A percentile compares a stretch with the other conserved stretches of the same genome.
Evolutionary conservation across 768 basidiomycete species (phyloP).

Genomic region (Sistotremastrum niveocremeum): DNA sequence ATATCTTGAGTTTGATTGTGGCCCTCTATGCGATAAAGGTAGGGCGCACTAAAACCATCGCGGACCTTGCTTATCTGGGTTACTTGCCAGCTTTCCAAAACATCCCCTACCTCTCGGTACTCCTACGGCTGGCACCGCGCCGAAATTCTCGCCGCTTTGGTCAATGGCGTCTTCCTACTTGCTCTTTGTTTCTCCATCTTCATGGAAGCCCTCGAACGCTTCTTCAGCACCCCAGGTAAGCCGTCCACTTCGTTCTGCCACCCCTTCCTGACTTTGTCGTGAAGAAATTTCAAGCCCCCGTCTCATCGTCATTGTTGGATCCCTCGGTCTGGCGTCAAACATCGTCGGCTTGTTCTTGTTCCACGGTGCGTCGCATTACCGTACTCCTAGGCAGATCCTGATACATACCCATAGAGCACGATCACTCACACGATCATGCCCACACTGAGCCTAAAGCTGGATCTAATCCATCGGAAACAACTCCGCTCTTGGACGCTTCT

Average conservation of each 20-base stretch:
- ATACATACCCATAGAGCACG: conserved; percentile 37
- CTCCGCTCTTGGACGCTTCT: neutral
- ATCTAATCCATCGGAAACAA: conserved; percentile 1
- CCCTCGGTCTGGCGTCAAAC: conserved; percentile 80
- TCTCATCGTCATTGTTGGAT: conserved; percentile 82
- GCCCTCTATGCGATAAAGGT: conserved; percentile 92
- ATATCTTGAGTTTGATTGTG: conserved; percentile 90
- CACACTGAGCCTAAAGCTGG: conserved; percentile 13
- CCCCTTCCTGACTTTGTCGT: conserved; percentile 2
- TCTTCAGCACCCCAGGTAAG: conserved; percentile 73
- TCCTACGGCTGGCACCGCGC: conserved; percentile 99
- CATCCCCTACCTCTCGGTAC: conserved; percentile 54
- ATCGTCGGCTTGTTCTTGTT: conserved; percentile 89
- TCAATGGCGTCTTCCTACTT: conserved; percentile 94
- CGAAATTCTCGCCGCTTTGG: conserved; percentile 85
- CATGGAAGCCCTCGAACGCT: conserved; percentile 82
- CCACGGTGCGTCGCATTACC: conserved; percentile 49
- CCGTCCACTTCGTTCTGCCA: conserved; percentile 1
- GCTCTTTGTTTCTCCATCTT: conserved; percentile 95
- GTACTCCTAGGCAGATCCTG: neutral
- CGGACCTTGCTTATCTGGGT: conserved; percentile 2
- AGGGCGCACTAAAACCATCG: conserved; percentile 4
- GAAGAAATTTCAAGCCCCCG: conserved; percentile 81
- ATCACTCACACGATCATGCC: conserved; percentile 46
- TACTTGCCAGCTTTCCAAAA: conserved; percentile 41